These are phyloP conservation scores for Polyrhizophydium stewartii DNA, from an alignment of 371 early-diverging fungal species.

Conservation along the genomic window DNA sequence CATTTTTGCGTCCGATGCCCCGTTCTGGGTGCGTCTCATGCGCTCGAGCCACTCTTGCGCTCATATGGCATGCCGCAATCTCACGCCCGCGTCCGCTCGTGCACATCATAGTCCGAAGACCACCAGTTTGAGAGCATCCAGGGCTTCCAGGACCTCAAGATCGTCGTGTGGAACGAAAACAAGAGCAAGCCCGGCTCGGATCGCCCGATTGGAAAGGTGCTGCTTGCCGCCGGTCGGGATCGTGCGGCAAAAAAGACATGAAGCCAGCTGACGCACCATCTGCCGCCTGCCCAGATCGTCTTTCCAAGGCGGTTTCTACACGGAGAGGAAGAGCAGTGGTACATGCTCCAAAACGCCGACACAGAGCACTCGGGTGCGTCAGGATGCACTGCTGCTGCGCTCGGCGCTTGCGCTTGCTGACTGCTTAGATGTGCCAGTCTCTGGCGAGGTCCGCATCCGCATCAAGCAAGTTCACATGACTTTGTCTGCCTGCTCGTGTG, in stretches of 20 bases:
- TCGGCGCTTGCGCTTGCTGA: not conserved
- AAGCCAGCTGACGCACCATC: no score
- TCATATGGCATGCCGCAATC: no score
- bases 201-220: not conserved
- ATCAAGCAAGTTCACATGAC: not conserved
- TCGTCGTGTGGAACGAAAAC: conserved; percentile 4
- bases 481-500: not conserved
- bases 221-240: no score
- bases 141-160: not conserved
- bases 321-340: conserved; percentile 2
- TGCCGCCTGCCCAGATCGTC: no score
- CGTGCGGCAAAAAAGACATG: no score
- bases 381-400: not conserved
- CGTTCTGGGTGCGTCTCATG: conserved; percentile 3
- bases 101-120: not conserved
- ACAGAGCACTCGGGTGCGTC: not conserved
- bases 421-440: not conserved
- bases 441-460: not conserved
- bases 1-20: not conserved
- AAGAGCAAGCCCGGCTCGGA: not conserved
- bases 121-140: not conserved
- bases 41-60: no score
- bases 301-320: not conserved
- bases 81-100: not conserved
- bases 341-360: conserved; percentile 6